Conservation (phyloP, 129 eudicot genomes). For the Solidago caesia region DNA sequence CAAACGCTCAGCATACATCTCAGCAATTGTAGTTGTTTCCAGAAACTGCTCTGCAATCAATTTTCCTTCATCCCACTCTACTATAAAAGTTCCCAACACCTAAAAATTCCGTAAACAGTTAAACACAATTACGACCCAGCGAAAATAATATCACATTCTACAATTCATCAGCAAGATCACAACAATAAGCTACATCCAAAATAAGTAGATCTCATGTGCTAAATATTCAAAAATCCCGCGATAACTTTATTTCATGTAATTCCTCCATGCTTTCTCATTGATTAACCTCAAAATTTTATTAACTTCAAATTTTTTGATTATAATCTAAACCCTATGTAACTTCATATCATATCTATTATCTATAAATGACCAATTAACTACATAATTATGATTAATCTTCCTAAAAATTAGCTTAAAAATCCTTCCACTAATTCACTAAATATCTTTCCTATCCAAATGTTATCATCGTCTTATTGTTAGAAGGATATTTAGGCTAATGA, state of each 20-base stretch:
- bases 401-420: too few species aligned
- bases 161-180: too few species aligned
- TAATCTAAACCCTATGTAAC: too few species aligned
- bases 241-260: not conserved
- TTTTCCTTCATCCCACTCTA: slow-evolving; percentile 87
- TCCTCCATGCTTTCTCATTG: not conserved
- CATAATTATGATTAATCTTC: too few species aligned
- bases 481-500: too few species aligned
- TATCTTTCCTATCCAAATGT: too few species aligned
- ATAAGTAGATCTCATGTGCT: not conserved
- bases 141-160: not conserved
- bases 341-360: too few species aligned
- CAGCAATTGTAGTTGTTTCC: slow-evolving; percentile 56
- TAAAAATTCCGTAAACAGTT: slow-evolving; percentile 17
- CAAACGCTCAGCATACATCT: slow-evolving; percentile 79
- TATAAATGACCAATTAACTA: too few species aligned
- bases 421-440: too few species aligned
- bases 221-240: not conserved
- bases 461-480: too few species aligned
- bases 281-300: not conserved
- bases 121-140: not conserved
- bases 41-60: slow-evolving; percentile 54
- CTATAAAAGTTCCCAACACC: slow-evolving; percentile 92
- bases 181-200: too few species aligned
- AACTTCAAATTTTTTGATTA: too few species aligned